A percentile compares a stretch with the other conserved stretches of the same genome.
phyloP scores from a whole-genome alignment of 345 rosid species.

The Geranium rotundifolium region DNA sequence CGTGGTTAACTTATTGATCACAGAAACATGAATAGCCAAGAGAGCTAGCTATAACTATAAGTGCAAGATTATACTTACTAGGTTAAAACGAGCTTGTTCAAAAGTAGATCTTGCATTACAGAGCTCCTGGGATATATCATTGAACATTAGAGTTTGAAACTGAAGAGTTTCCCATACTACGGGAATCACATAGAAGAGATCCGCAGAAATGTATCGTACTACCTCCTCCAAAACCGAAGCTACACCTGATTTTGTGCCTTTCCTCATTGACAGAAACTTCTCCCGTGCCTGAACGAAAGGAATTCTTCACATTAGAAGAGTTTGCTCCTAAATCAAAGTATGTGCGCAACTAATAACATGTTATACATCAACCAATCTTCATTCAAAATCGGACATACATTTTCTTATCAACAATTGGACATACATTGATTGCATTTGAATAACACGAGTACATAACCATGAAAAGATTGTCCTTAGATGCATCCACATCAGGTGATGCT shows the following conservation, averaged over 20 bases:
- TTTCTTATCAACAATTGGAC: background rate
- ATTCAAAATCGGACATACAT: background rate
- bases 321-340: constrained; percentile 3
- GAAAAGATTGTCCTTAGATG: background rate
- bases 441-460: background rate
- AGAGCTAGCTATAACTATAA: background rate
- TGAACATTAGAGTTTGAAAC: constrained; percentile 9
- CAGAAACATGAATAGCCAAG: background rate
- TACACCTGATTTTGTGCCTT: constrained; percentile 71
- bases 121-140: constrained; percentile 59
- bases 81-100: constrained; percentile 91
- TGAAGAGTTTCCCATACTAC: constrained; percentile 1
- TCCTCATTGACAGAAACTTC: constrained; percentile 86
- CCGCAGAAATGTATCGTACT: constrained; percentile 8
- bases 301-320: background rate
- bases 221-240: constrained; percentile 79
- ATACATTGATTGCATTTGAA: background rate
- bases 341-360: background rate
- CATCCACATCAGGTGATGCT: background rate
- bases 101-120: constrained; percentile 71
- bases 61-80: constrained; percentile 32
- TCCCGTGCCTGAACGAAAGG: constrained; percentile 67
- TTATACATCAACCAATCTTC: background rate
- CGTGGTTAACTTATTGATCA: background rate
- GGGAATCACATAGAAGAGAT: constrained; percentile 4